Evolutionary conservation across 2,329 filamentous ascomycete genomes (phyloP).

Genomic region (Talaromyces sp.): DNA sequence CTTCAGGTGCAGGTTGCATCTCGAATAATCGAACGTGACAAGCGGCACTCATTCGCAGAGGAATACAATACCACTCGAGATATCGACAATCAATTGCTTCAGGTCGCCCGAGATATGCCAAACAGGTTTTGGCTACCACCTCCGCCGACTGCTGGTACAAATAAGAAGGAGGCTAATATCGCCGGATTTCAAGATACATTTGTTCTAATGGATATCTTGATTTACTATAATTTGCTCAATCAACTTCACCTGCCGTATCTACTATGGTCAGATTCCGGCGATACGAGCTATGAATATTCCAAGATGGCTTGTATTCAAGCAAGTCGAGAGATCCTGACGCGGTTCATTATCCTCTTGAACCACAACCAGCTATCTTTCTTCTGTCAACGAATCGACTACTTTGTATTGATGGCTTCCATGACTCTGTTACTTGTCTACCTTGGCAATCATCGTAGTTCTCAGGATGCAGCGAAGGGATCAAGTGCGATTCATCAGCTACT

Average conservation of each 20-base stretch:
- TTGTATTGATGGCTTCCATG: constrained; percentile 3
- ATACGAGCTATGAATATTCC: constrained; percentile 2
- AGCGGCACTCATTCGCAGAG: neutral
- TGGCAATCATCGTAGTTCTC: neutral
- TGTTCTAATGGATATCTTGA: neutral
- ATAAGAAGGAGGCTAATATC: neutral
- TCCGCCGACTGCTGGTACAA: neutral
- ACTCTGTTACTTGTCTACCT: constrained; percentile 5
- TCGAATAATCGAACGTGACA: constrained; percentile 48
- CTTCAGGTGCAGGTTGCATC: constrained; percentile 41
- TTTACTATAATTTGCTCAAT: constrained; percentile 6
- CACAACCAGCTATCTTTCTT: neutral
- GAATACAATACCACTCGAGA: neutral
- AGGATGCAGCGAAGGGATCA: neutral
- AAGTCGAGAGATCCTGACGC: constrained; percentile 1
- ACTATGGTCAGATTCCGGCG: neutral
- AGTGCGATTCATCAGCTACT: neutral
- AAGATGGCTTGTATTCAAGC: constrained; percentile 1
- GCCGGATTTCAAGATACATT: neutral
- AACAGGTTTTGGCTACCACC: constrained; percentile 1
- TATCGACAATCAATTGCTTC: neutral
- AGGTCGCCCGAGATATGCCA: neutral
- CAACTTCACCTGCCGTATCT: constrained; percentile 7
- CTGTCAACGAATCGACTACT: constrained; percentile 5
- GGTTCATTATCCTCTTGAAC: neutral